Base-by-base conservation (phyloP, 2,329 filamentous ascomycete species). In the Sordariomycetes sp. region DNA sequence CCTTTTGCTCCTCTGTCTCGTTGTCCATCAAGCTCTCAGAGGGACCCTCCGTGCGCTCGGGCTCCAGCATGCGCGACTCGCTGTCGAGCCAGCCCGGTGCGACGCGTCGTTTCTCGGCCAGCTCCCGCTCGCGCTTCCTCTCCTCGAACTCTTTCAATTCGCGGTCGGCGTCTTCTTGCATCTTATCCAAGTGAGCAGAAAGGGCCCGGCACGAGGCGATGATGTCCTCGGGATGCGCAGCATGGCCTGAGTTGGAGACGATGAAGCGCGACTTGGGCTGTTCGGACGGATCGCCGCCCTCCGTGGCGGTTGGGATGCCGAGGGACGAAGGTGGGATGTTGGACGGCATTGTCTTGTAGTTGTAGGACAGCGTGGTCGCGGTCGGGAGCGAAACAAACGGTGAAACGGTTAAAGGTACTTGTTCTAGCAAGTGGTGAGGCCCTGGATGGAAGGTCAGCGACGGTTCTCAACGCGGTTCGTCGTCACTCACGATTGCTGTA, bases 321-420 rank as follows among this genome's bases (percentile, higher is more conserved):
- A 59, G 40, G 18, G 49, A 44, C 2, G 58, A 57, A 4, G 57
- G 49, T 3, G 92, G 90, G 0, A 96, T 75, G 3, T 86, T 83
- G 1, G 86, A 90, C 1, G 90, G 86, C 52, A 96, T 81, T 9
- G 79, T 73, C 54, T 88, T 90, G 72, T 95, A 96, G 46, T 86
- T 94, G 66, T 96, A 96, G 17, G 92, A 90, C 7, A 98, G 76
- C 1, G 88, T 94, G 15, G 88, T 84, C 18, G 90, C 82, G 20
- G 85, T 82, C 9, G 92, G 92, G 21, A 98, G 80, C 39, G 82
- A 83, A 48, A 96, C 77, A 64, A 95, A 95, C 18, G 92, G 92
- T 4, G 90, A 95, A 29, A 96, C 87, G 32, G 87, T 93, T 36
- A 98, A 67, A 20, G 92, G 87, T 26, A 96, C 79, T 63, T 98